phyloP scores from a whole-genome alignment of 2,329 filamentous ascomycete species.

The Neopestalotiopsis sp. region DNA sequence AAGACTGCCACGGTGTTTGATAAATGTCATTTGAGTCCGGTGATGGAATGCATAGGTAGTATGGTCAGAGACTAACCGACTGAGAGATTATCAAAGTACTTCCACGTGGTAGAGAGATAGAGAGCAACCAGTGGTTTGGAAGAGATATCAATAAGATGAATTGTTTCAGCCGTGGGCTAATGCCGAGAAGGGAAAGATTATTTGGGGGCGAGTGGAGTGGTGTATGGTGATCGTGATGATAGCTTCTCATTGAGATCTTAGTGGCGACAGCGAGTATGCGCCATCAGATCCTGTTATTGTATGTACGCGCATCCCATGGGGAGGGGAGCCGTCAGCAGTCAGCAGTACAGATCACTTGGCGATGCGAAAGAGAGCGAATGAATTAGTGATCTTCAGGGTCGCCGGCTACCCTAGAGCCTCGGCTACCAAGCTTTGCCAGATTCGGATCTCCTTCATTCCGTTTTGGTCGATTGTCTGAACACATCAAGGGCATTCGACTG shows the following conservation, averaged over 20 bases:
- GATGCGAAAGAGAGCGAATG: not conserved
- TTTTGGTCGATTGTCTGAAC: not conserved
- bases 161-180: conserved; percentile 5
- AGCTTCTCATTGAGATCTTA: not conserved
- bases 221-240: not conserved
- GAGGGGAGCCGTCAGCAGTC: not conserved
- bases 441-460: not conserved
- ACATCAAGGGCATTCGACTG: not conserved
- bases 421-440: conserved; percentile 3
- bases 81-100: not conserved
- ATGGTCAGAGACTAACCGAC: too few species aligned
- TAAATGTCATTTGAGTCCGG: not conserved
- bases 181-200: not conserved
- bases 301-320: not conserved
- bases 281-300: not conserved
- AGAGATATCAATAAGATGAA: not conserved
- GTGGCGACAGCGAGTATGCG: not conserved
- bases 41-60: too few species aligned
- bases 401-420: conserved; percentile 2
- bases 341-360: not conserved
- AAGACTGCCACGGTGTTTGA: not conserved
- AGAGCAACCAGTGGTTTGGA: not conserved
- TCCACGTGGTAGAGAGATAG: not conserved
- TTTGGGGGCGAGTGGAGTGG: not conserved
- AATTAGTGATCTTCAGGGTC: not conserved